These are phyloP conservation scores for Pyrus betulifolia DNA, from an alignment of 306 rosid species.

Conservation along the genomic window DNA sequence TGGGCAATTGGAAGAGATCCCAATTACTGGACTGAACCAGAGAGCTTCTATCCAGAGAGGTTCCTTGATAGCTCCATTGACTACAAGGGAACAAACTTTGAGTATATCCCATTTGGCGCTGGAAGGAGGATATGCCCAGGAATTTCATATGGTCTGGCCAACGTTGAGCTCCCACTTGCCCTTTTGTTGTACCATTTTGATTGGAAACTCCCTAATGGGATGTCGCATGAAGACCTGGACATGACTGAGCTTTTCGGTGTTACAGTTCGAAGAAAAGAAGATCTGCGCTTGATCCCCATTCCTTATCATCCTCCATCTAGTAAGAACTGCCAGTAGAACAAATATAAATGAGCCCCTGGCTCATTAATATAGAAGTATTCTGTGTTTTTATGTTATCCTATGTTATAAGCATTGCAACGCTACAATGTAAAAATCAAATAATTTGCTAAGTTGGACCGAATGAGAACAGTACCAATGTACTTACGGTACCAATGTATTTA, in stretches of 20 bases:
- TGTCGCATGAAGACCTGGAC: conserved; percentile 8
- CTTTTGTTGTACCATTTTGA: conserved; percentile 13
- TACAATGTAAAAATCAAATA: neutral
- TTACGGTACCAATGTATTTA: neutral
- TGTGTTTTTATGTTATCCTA: neutral
- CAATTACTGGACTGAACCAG: conserved; percentile 13
- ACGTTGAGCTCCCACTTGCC: conserved; percentile 16
- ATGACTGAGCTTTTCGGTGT: conserved; percentile 11
- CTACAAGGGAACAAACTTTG: conserved; percentile 2
- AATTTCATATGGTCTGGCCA: conserved; percentile 5
- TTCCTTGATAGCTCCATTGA: conserved; percentile 11
- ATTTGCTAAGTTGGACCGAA: too few relatives aligned
- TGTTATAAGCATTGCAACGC: neutral
- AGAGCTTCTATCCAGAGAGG: conserved; percentile 17
- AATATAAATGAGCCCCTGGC: neutral
- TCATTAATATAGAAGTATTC: neutral
- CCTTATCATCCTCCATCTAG: conserved; percentile 1
- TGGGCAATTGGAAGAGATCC: conserved; percentile 26
- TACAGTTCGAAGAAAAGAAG: neutral
- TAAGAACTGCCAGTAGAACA: neutral
- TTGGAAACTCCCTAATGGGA: conserved; percentile 9
- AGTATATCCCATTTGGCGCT: conserved; percentile 10
- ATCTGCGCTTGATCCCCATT: conserved; percentile 6
- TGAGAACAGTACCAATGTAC: neutral
- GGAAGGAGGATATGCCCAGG: conserved; percentile 17